A percentile compares a stretch with the other conserved stretches of the same genome.
Evolutionary conservation across 805 yeast species (phyloP).

Genomic region (Suhomyces kilbournensis): DNA sequence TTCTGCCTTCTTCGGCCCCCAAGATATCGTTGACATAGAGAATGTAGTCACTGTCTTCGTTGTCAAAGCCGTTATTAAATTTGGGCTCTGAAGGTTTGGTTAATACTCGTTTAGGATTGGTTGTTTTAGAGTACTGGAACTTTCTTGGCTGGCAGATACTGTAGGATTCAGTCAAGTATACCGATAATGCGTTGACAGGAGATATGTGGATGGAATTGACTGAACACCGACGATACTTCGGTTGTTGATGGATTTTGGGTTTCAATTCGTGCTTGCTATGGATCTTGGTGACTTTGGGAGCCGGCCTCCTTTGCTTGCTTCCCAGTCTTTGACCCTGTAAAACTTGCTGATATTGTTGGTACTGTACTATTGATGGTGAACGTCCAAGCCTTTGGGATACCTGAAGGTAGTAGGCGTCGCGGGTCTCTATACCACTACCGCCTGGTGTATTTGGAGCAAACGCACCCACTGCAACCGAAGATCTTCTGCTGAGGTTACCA

Average conservation of each 20-base stretch:
- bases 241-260: conserved; percentile 61
- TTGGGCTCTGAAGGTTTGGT: conserved; percentile 90
- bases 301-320: conserved; percentile 18
- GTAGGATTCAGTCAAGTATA: conserved; percentile 74
- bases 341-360: conserved; percentile 31
- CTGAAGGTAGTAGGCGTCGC: conserved; percentile 10
- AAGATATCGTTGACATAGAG: conserved; percentile 90
- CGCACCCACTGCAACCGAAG: conserved; percentile 17
- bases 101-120: conserved; percentile 87
- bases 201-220: conserved; percentile 62
- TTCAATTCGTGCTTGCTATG: conserved; percentile 47
- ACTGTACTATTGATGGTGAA: conserved; percentile 33
- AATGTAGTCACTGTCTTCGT: conserved; percentile 85
- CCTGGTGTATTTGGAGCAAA: conserved; percentile 5
- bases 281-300: conserved; percentile 50
- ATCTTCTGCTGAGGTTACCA: conserved; percentile 14
- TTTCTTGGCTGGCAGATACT: conserved; percentile 73
- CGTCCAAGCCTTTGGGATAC: conserved; percentile 17
- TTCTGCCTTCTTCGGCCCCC: conserved; percentile 80
- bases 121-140: conserved; percentile 76
- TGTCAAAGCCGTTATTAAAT: conserved; percentile 80
- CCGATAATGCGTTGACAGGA: conserved; percentile 78
- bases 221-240: conserved; percentile 70
- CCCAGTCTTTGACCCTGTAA: conserved; percentile 16
- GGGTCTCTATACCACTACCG: conserved; percentile 6